phyloP scores from a whole-genome alignment of 495 filamentous ascomycete genomes.

The Tricharina praecox region DNA sequence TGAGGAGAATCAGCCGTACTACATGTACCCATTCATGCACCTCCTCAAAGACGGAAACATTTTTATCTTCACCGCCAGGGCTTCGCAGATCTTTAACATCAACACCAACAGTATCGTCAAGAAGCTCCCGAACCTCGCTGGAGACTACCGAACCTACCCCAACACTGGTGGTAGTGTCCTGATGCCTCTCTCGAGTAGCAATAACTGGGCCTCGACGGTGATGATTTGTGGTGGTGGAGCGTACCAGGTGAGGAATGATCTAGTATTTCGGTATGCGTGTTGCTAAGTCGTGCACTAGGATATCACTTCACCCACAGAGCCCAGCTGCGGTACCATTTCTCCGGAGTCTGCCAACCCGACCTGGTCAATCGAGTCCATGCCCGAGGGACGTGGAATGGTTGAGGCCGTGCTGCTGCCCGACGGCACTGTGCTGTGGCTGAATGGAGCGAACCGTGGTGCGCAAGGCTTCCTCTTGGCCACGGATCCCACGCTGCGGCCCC shows the following conservation, averaged over 20 bases:
- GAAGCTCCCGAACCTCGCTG: slow-evolving; percentile 39
- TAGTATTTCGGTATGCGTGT: no score
- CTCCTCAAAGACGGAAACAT: slow-evolving; percentile 34
- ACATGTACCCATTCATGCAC: slow-evolving; percentile 50
- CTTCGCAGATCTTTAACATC: slow-evolving; percentile 40
- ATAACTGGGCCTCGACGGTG: slow-evolving; percentile 37
- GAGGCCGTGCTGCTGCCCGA: slow-evolving; percentile 44
- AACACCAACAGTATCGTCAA: slow-evolving; percentile 29
- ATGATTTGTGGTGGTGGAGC: slow-evolving; percentile 47
- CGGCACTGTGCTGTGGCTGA: slow-evolving; percentile 43
- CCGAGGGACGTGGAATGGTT: slow-evolving; percentile 44
- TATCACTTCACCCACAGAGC: slow-evolving; percentile 41
- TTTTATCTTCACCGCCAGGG: slow-evolving; percentile 41
- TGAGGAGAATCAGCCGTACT: slow-evolving; percentile 43
- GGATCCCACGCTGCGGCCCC: slow-evolving; percentile 37
- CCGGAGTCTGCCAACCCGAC: slow-evolving; percentile 34
- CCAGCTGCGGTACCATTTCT: slow-evolving; percentile 42
- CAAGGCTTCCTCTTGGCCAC: slow-evolving; percentile 42
- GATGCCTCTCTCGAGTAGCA: slow-evolving; percentile 37
- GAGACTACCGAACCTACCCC: slow-evolving; percentile 44
- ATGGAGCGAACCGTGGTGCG: slow-evolving; percentile 39
- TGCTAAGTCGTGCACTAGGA: no score
- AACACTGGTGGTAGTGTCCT: slow-evolving; percentile 46
- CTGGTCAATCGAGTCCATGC: slow-evolving; percentile 51
- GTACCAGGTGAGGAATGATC: slow-evolving; percentile 33